Evolutionary conservation across 1,284 basidiomycete species (phyloP).

Genomic region (Boletus smithii): DNA sequence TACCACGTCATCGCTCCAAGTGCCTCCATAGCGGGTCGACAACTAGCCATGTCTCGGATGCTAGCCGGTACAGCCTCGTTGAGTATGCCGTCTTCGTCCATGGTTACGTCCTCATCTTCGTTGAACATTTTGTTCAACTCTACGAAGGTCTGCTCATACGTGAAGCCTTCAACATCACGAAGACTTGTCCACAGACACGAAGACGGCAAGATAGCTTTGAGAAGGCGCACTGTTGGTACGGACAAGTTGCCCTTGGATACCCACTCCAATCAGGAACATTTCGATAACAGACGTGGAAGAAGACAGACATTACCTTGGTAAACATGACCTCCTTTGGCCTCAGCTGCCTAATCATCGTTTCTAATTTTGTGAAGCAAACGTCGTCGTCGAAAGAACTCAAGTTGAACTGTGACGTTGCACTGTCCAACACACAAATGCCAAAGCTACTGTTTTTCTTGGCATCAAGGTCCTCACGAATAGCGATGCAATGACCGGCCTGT

Average conservation of each 20-base stretch:
- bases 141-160: constrained; percentile 67
- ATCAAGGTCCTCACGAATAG: constrained; percentile 70
- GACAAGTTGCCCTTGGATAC: constrained; percentile 72
- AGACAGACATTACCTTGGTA: constrained; percentile 64
- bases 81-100: constrained; percentile 44
- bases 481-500: constrained; percentile 92
- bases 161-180: constrained; percentile 77
- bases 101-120: constrained; percentile 42
- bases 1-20: constrained; percentile 93
- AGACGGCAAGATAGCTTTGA: constrained; percentile 76
- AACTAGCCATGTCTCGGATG: constrained; percentile 69
- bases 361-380: constrained; percentile 85
- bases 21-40: constrained; percentile 71
- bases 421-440: constrained; percentile 94
- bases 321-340: constrained; percentile 92
- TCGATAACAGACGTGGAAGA: neutral
- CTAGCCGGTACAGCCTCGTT: constrained; percentile 63
- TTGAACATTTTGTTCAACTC: constrained; percentile 73
- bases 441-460: constrained; percentile 58
- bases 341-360: constrained; percentile 91
- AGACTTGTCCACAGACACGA: constrained; percentile 87
- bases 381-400: constrained; percentile 91
- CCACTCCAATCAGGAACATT: constrained; percentile 7
- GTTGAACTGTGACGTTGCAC: constrained; percentile 94
- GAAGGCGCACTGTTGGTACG: constrained; percentile 73